These are phyloP conservation scores for Ormosia emarginata DNA, from an alignment of 306 rosid genomes.

Conservation along the genomic window DNA sequence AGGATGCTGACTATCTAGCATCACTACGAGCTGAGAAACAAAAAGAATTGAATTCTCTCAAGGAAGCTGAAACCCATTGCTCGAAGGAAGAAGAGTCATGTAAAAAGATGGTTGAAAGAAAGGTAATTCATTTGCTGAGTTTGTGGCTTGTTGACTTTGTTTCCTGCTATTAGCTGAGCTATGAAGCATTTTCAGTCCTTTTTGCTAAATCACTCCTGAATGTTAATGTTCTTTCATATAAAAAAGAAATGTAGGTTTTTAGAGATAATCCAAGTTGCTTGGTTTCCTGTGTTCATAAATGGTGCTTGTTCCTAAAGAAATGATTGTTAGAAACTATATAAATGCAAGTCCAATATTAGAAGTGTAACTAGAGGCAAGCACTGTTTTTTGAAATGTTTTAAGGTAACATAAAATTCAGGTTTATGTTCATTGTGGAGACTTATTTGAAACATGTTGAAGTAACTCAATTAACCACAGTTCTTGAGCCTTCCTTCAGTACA, in stretches of 20 bases:
- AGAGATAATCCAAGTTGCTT: background rate
- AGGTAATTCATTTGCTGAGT: conserved; percentile 27
- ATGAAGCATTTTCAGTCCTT: background rate
- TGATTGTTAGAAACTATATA: background rate
- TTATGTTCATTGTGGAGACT: background rate
- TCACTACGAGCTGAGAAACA: conserved; percentile 49
- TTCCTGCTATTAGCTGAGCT: background rate
- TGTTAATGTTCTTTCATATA: background rate
- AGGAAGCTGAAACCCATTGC: conserved; percentile 38
- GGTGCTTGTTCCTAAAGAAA: background rate
- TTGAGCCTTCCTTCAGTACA: too few relatives aligned
- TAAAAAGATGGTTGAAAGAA: conserved; percentile 24
- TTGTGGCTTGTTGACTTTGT: background rate
- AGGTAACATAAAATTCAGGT: background rate
- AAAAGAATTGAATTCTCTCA: conserved; percentile 37
- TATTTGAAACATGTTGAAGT: background rate
- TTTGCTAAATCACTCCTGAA: background rate
- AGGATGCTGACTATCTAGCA: conserved; percentile 57
- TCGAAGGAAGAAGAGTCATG: conserved; percentile 33
- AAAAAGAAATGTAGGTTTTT: background rate
- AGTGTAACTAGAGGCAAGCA: background rate
- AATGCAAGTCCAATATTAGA: background rate
- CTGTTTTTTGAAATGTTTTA: background rate
- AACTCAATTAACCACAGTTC: too few relatives aligned
- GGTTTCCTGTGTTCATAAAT: background rate